Base-by-base conservation (phyloP, 768 basidiomycete genomes). In the Ephemerocybe angulata region DNA sequence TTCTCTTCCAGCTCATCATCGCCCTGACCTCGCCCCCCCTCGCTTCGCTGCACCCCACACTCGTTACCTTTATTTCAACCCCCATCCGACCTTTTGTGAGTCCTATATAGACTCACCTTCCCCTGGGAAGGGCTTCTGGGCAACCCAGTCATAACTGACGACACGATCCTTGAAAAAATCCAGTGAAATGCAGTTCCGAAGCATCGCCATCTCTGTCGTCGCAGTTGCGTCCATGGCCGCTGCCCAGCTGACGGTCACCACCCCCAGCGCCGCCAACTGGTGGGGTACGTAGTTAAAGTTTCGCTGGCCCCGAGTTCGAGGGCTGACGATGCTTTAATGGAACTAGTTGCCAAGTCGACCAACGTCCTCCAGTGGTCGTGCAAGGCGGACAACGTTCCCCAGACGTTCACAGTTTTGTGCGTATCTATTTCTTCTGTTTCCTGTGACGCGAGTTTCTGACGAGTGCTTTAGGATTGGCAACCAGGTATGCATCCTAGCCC, bases 321-420 rank as follows among this genome's bases (percentile, higher is more conserved):
- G 29, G 7, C 33, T 44, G 35, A 28, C 17, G 40, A 29, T 17
- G 27, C 27, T 48, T 53, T n/a, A 46, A 28, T 44, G 4, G n/a
- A n/a, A n/a, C n/a, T 61, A 88, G 87, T 88, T 53, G 76, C 81
- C 10, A 58, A 73, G 50, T 81, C 83, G 8, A 22, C 46, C n/a
- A 88, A 88, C 65, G 74, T 72, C n/a, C 62, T 88, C 40, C 60
- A 67, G 2, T 88, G 87, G 87, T 72, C 71, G 2, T 88, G 87
- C 69, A 41, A 74, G 3, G 47, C 25, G 12, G 63, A 72, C 28
- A 67, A 75, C 11, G 60, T 72, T 13, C 47, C 68, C 43, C 27
- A 57, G 3, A 66, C 66, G 4, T 88, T 80, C 61, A 85, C 79
- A 8, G 68, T 87, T 46, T 64, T 80, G 80, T 84, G 65, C 60